These are phyloP conservation scores for Hypoxylon sp. DNA, from an alignment of 2,329 filamentous ascomycete species.

Conservation along the genomic window DNA sequence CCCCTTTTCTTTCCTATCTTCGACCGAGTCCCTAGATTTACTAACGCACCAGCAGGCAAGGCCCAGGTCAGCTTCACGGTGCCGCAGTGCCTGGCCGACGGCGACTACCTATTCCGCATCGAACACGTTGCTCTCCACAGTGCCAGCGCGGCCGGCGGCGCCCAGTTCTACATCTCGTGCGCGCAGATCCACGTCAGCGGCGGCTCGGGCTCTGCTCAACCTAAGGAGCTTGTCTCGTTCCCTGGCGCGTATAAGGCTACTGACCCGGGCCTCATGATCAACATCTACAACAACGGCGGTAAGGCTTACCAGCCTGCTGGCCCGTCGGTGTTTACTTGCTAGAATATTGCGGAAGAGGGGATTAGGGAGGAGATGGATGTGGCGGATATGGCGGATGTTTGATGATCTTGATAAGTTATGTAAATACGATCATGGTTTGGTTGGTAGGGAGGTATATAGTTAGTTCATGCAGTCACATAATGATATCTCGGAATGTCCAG, in stretches of 20 bases:
- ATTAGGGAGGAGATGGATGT: neutral
- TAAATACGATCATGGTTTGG: neutral
- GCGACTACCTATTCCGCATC: constrained; percentile 58
- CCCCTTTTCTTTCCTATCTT: neutral
- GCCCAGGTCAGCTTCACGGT: constrained; percentile 53
- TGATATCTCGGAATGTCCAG: neutral
- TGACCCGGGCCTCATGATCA: constrained; percentile 55
- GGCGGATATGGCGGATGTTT: neutral
- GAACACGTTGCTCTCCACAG: constrained; percentile 58
- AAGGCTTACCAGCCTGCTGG: constrained; percentile 49
- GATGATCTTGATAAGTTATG: neutral
- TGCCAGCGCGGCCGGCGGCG: constrained; percentile 53
- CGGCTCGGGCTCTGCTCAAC: constrained; percentile 51
- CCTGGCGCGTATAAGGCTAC: constrained; percentile 58
- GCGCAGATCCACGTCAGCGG: constrained; percentile 56
- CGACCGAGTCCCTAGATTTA: neutral
- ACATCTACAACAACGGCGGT: constrained; percentile 54
- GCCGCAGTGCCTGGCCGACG: constrained; percentile 55
- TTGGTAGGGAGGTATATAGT: neutral
- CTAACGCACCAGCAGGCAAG: constrained; percentile 44
- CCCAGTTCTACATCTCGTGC: constrained; percentile 58
- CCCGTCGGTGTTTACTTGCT: constrained; percentile 42
- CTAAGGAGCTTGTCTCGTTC: constrained; percentile 52
- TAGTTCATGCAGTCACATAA: constrained; percentile 1
- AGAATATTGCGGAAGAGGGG: neutral